Evolutionary conservation across 2,329 filamentous ascomycete genomes (phyloP).

Genomic region (Neofusicoccum umdonicola): DNA sequence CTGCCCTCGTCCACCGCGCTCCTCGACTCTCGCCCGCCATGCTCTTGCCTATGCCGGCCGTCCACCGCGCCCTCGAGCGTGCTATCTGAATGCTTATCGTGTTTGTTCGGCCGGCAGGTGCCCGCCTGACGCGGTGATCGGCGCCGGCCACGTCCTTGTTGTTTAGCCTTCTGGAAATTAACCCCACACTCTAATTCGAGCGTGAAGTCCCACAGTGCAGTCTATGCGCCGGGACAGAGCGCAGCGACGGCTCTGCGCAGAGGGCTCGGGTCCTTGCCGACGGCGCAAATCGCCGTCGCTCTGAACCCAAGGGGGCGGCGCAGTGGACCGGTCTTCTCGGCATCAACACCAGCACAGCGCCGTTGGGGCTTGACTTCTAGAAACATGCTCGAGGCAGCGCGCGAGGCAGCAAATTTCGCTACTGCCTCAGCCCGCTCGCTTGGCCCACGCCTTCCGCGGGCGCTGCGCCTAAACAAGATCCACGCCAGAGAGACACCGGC

Average conservation of each 20-base stretch:
- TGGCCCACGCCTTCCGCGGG: background rate
- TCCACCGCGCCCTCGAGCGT: too few species aligned
- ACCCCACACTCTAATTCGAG: constrained; percentile 8
- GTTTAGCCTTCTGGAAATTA: constrained; percentile 14
- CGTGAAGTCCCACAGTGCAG: background rate
- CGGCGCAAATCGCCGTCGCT: background rate
- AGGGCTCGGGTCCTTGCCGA: background rate
- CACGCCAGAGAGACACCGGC: background rate
- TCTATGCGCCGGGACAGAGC: background rate
- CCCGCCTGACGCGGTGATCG: constrained; percentile 6
- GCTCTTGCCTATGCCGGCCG: background rate
- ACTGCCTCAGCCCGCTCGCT: constrained; percentile 7
- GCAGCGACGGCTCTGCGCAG: background rate
- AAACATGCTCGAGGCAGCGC: constrained; percentile 1
- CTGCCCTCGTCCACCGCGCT: background rate
- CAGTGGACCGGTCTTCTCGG: background rate
- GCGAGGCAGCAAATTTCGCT: constrained; percentile 9
- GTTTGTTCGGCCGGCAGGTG: background rate
- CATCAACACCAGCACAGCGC: background rate
- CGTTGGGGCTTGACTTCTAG: background rate
- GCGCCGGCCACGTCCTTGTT: background rate
- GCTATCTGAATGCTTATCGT: background rate
- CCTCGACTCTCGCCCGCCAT: background rate
- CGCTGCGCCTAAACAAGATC: background rate
- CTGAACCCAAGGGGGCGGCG: background rate